Evolutionary conservation across 495 filamentous ascomycete species (phyloP).

Genomic region (Trichocladium uniseriatum): DNA sequence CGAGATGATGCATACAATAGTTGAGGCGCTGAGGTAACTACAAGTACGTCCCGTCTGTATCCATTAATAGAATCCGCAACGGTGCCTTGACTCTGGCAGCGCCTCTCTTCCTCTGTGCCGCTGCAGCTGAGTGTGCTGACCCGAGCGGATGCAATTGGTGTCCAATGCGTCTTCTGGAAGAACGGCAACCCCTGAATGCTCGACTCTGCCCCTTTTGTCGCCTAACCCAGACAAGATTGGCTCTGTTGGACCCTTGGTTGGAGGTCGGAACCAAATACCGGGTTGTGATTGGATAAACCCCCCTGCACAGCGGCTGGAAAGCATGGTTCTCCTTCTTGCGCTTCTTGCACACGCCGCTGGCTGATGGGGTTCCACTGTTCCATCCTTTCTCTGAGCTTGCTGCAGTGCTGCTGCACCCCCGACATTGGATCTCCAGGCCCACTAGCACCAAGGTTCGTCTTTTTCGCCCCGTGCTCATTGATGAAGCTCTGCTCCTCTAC

Average conservation of each 20-base stretch:
- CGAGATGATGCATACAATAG: too few relatives aligned
- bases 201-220: slow-evolving; percentile 3
- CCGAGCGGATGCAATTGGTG: neutral
- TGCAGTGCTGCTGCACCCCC: too few relatives aligned
- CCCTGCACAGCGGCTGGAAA: neutral
- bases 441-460: neutral
- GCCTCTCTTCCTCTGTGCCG: too few relatives aligned
- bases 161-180: neutral
- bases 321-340: neutral
- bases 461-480: neutral
- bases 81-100: too few relatives aligned
- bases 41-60: too few relatives aligned
- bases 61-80: too few relatives aligned
- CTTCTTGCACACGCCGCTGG: too few relatives aligned
- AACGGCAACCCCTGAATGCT: slow-evolving; percentile 1
- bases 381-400: too few relatives aligned
- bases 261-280: neutral
- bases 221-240: neutral
- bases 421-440: neutral
- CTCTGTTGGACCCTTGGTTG: neutral
- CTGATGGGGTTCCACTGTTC: too few relatives aligned
- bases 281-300: neutral
- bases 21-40: too few relatives aligned
- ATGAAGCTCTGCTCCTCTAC: neutral
- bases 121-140: neutral